Conservation (phyloP, 2,329 filamentous ascomycete genomes). For the Penicillium digitatum region DNA sequence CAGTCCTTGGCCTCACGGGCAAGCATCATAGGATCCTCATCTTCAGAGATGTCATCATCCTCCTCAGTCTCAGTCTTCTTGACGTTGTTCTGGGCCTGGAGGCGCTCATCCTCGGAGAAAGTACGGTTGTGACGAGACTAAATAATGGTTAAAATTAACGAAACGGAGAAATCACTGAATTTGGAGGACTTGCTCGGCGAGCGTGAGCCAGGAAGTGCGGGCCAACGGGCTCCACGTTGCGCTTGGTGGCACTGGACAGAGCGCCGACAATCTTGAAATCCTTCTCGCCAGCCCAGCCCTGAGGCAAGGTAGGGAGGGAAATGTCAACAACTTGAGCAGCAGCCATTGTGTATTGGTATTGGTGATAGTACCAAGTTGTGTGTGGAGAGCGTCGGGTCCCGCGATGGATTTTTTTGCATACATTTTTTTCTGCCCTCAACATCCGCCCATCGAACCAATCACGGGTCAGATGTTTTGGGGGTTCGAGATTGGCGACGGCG, state of each 20-base stretch:
- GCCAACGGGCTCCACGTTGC: slow-evolving; percentile 91
- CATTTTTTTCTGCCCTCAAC: slow-evolving; percentile 36
- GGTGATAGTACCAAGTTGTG: slow-evolving; percentile 15
- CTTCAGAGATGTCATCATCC: slow-evolving; percentile 84
- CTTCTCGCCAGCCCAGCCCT: slow-evolving; percentile 77
- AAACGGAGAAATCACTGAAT: neutral
- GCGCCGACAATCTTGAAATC: slow-evolving; percentile 82
- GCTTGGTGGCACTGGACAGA: slow-evolving; percentile 72
- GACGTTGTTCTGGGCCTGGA: slow-evolving; percentile 89
- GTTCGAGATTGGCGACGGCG: slow-evolving; percentile 1
- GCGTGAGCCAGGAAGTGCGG: slow-evolving; percentile 98
- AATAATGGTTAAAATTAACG: slow-evolving; percentile 19
- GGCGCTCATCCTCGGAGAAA: slow-evolving; percentile 96
- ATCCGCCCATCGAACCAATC: slow-evolving; percentile 32
- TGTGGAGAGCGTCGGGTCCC: slow-evolving; percentile 17
- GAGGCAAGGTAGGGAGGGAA: slow-evolving; percentile 67
- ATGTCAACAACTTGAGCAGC: slow-evolving; percentile 46
- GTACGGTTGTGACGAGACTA: slow-evolving; percentile 86
- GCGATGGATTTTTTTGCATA: slow-evolving; percentile 27
- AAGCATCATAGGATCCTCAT: slow-evolving; percentile 88
- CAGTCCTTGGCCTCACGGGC: slow-evolving; percentile 96
- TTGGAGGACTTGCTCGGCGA: slow-evolving; percentile 61
- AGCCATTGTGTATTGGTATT: slow-evolving; percentile 54
- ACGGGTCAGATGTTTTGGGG: slow-evolving; percentile 24
- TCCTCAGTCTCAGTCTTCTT: slow-evolving; percentile 95